Evolutionary conservation across 129 eudicot genomes (phyloP).

Genomic region (Scalesia atractyloides): DNA sequence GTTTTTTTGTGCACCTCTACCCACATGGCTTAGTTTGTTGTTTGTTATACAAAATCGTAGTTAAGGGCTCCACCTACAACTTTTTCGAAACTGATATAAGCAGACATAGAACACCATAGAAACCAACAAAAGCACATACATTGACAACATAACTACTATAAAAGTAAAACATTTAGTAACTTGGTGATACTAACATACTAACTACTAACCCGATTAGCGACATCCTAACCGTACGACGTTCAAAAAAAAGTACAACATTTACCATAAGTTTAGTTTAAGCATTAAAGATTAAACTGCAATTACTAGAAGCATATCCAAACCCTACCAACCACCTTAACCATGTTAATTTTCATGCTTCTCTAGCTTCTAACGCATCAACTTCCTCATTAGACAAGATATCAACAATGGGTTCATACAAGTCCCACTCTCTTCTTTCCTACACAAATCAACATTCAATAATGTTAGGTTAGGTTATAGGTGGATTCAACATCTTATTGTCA

Average conservation of each 20-base stretch:
- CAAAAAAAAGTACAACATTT: not conserved
- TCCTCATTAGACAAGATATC: constrained; percentile 92
- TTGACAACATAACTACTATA: not conserved
- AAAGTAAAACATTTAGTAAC: not conserved
- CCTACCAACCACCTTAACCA: not conserved
- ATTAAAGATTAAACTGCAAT: not conserved
- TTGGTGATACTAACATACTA: too few species aligned
- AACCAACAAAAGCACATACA: not conserved
- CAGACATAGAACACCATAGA: too few species aligned
- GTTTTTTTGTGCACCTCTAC: too few species aligned
- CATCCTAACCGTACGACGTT: too few species aligned
- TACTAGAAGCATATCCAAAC: not conserved
- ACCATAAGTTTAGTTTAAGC: not conserved
- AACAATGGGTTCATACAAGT: constrained; percentile 82
- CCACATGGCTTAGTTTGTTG: too few species aligned
- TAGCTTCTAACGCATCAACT: constrained; percentile 88
- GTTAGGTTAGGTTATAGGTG: too few species aligned
- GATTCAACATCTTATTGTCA: not conserved
- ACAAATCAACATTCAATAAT: not conserved
- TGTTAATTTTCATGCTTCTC: constrained; percentile 43
- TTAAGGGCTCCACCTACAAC: too few species aligned
- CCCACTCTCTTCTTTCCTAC: constrained; percentile 97
- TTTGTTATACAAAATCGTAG: too few species aligned
- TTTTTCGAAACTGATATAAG: too few species aligned
- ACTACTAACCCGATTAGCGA: too few species aligned